Evolutionary conservation across 73 alveolate genomes (phyloP), one percentile per base, ranked within the genome.

Genomic region (Paramecium tetraurelia): DNA sequence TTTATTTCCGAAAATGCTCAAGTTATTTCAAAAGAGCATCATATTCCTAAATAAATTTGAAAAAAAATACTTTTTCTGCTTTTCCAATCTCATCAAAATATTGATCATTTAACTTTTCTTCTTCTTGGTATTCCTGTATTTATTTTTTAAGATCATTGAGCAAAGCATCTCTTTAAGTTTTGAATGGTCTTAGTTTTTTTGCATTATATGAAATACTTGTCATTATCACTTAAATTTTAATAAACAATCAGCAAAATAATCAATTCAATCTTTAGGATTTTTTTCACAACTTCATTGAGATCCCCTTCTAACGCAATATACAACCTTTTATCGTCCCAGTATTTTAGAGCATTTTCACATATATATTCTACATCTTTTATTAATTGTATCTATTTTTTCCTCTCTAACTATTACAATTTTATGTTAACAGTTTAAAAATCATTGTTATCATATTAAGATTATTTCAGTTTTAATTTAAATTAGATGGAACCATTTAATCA

Each of bases 221-320:
- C 84, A 63, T 63, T 31, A 63, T 63, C 84, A 63, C 84, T 63
- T 63, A 63, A 63, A 63, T 63, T 75, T 35, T 41, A 75, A 75
- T 75, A 75, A 75, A 75, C 58, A 75, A 38, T 75, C 68, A 38
- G 87, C 87, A 75, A 75, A 75, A 75, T 18, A 75, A 29, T 75
- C 87, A 75, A 75, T 75, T 75, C 35, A 75, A 38, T 75, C 68
- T 38, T 75, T 31, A 5, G 87, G 87, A n/a, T 75, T 75, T 21
- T 38, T 41, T 41, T 75, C 4, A 68, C 63, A 16, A 75, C 69
- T 22, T 75, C 36, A 20, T 75, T 36, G 14, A 75, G 11, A 12
- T 69, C 87, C 69, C 29, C 38, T 11, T 75, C 38, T 38, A 75
- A 8, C 4, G 69, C 87, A 0, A 35, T 2, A 5, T 29, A 12